Evolutionary conservation across 2,329 filamentous ascomycete species (phyloP), one percentile per base, ranked within the genome.

Genomic region (Aspergillus sp.): DNA sequence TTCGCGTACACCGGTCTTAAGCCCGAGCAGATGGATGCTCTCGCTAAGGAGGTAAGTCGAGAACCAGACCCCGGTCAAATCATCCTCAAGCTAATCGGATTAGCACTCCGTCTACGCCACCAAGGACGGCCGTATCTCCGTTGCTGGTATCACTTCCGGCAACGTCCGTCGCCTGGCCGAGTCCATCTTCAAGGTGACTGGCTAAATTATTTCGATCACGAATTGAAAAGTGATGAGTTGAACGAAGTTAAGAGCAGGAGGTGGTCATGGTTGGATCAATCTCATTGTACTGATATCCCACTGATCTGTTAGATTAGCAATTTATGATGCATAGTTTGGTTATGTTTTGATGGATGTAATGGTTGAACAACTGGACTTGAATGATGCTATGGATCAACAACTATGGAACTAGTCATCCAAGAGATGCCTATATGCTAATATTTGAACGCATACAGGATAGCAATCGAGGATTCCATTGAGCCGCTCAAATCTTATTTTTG

Each of bases 1-100:
- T 98, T 98, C 67, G 91, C 93, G 61, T 98, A 95, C 81, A 98
- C 93, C 45, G 93, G 93, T 53, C 77, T 98, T 63, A 91, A 79
- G 61, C 77, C 90, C 47, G 85, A 91, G 74, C 87, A 96, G 77
- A 96, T 97, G 88, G 86, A 91, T 48, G 77, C 76, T 63, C 79
- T 98, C 53, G 88, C 90, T 59, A 90, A 94, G 78, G 88, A 97
- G 78, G 79, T 81, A 64, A 66, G 75, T 53, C 43, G 17, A 19
- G 17, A 47, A 45, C 17, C 17, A 22, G 22, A 25, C 7, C 15
- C 17, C 17, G 3, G 3, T 19, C 17, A 19, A 19, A 19, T 19
- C 17, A 19, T 19, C 17, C 17, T 19, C 17, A 19, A 19, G 17
- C 17, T 19, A 19, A 19, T 19, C 3, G 17, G 17, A 19, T 19